These are phyloP conservation scores for Metschnikowia dekortorum DNA, from an alignment of 805 yeast species.

Conservation along the genomic window DNA sequence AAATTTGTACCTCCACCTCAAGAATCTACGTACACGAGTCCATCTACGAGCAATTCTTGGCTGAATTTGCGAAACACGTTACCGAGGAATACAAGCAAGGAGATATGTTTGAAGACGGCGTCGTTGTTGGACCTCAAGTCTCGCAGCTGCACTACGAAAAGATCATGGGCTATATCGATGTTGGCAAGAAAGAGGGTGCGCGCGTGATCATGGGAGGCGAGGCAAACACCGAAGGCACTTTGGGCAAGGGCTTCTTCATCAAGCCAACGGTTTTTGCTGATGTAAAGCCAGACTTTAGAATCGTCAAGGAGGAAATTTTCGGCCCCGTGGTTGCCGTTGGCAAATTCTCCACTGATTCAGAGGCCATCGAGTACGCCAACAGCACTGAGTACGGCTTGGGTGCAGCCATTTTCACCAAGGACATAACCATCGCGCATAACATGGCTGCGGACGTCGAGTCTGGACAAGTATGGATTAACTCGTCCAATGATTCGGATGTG, in stretches of 20 bases:
- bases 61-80: slow-evolving; percentile 42
- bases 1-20: slow-evolving; percentile 65
- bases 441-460: slow-evolving; percentile 58
- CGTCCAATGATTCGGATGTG: slow-evolving; percentile 60
- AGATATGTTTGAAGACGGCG: slow-evolving; percentile 43
- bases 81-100: slow-evolving; percentile 52
- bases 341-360: slow-evolving; percentile 61
- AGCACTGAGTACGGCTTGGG: slow-evolving; percentile 76
- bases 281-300: slow-evolving; percentile 58
- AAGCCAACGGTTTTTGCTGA: slow-evolving; percentile 75
- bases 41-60: slow-evolving; percentile 51
- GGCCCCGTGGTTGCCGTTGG: slow-evolving; percentile 79
- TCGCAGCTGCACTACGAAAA: slow-evolving; percentile 54
- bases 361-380: slow-evolving; percentile 67
- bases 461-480: slow-evolving; percentile 68
- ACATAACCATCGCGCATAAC: slow-evolving; percentile 60
- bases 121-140: slow-evolving; percentile 61
- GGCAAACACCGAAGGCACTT: slow-evolving; percentile 32
- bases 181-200: slow-evolving; percentile 45
- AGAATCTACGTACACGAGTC: slow-evolving; percentile 55
- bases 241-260: slow-evolving; percentile 57
- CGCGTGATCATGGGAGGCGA: slow-evolving; percentile 39
- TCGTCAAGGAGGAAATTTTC: slow-evolving; percentile 78
- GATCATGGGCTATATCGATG: slow-evolving; percentile 40
- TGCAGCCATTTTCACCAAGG: slow-evolving; percentile 71